Base-by-base conservation (phyloP, 2,329 filamentous ascomycete genomes). In the Emmonsiellopsis sp. region DNA sequence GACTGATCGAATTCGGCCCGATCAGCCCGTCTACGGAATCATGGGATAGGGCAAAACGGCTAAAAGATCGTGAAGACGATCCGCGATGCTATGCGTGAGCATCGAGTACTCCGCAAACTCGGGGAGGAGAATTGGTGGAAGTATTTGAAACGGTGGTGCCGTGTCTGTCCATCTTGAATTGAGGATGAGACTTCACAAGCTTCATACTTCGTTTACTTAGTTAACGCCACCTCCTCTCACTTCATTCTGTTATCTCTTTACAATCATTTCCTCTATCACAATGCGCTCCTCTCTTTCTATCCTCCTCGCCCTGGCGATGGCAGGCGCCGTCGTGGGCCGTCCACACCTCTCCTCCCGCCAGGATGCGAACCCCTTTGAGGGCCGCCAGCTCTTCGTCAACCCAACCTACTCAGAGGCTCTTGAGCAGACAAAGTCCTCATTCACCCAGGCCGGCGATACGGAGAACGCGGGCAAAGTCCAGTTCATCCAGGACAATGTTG, bases 381-480 rank as follows among this genome's bases (percentile, higher is more conserved):
- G 76, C 16, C 72, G 75, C 55, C 68, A 74, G 55, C 71, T 77
- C 46, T 79, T 78, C 55, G 73, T 71, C 32, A 79, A 79, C 59
- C 70, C 75, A 2, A 79, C 76, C 65, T 80, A 80, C 63, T 70
- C 76, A 3, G 76, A 80, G 58, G 73, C 80, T 37, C 72, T 73
- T 53, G 75, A 65, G 37, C 68, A 77, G 15, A 85, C 85, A 7
- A 77, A 87, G 16, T 84, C 85, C 7, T 80, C 79, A 13, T 68
- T 88, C 55, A 79, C 79, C 8, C 75, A 78, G 4, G 73, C 79
- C 26, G 44, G 44, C 5, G 26, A 34, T 26, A 34, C 44, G 6
- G 38, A 41, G 20, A 70, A 79, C 63, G 76, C 76, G 11, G 76
- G 79, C 15, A 76, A 71, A 30, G 76, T 76, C 1, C 68, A 65